These are phyloP conservation scores for Teratosphaeria nubilosa DNA, from an alignment of 2,329 filamentous ascomycete genomes.

Conservation along the genomic window DNA sequence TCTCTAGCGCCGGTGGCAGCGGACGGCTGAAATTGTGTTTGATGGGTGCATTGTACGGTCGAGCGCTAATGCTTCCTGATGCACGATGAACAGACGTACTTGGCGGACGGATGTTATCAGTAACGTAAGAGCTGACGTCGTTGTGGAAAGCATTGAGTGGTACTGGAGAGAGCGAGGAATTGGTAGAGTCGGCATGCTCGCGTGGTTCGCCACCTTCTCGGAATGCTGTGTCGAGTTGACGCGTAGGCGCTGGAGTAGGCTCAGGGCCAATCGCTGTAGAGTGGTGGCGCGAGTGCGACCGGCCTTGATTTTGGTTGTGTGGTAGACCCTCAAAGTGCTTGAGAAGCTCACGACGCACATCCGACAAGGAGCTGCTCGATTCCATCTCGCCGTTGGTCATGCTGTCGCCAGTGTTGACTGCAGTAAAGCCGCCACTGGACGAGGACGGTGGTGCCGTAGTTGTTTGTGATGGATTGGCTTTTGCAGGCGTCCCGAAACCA, in stretches of 20 bases:
- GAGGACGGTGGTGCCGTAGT: constrained; percentile 22
- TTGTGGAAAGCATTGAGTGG: constrained; percentile 13
- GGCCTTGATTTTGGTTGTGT: constrained; percentile 34
- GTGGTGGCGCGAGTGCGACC: constrained; percentile 16
- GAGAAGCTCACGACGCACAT: constrained; percentile 49
- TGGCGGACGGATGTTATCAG: constrained; percentile 7
- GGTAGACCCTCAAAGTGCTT: constrained; percentile 53
- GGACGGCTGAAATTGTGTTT: constrained; percentile 30
- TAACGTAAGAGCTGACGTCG: constrained; percentile 14
- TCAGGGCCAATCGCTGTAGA: constrained; percentile 7
- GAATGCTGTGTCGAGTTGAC: neutral
- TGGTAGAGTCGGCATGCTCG: constrained; percentile 12
- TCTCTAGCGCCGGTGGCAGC: constrained; percentile 25
- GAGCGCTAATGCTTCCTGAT: constrained; percentile 14
- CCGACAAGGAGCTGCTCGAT: constrained; percentile 36
- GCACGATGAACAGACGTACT: constrained; percentile 12
- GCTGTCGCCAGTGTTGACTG: constrained; percentile 40
- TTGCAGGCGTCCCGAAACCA: constrained; percentile 26
- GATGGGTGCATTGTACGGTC: constrained; percentile 11
- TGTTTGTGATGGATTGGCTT: constrained; percentile 20
- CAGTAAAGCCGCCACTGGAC: constrained; percentile 40
- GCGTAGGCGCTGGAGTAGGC: neutral
- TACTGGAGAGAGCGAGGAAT: constrained; percentile 23
- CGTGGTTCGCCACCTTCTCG: neutral
- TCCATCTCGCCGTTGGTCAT: constrained; percentile 30